Evolutionary conservation across 2,329 filamentous ascomycete species (phyloP), one percentile per base, ranked within the genome.

Genomic region (Xylariales sp.): DNA sequence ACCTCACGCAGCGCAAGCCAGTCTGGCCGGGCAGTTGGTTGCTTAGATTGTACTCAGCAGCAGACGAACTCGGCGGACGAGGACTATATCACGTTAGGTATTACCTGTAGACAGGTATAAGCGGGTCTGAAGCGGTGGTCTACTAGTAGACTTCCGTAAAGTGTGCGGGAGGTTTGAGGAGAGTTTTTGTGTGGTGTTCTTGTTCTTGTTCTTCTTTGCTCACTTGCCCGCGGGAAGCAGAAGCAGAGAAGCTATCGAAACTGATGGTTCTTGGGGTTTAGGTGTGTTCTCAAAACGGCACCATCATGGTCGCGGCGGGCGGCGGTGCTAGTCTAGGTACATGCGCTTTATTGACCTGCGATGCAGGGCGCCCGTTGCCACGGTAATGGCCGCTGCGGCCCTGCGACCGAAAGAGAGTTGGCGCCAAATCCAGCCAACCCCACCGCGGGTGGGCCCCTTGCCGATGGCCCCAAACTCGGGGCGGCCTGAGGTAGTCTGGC

Each of bases 1-100:
- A 59, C 55, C 55, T 60, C 57, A 58, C 57, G 54, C 57, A 58
- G 57, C 55, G 54, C 57, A 60, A 59, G 57, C 57, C 55, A 58
- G 56, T 49, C 55, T 53, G 53, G 57, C 57, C 56, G 57, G 57
- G 56, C 55, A 54, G 47, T 46, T 45, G 44, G 33, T 29, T 24
- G 49, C 40, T 51, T 55, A 45, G 23, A 40, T 46, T 41, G 42
- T 55, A 45, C 39, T 57, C 56, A 60, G 56, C 55, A 54, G 54
- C 50, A 47, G 43, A 29, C 45, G 47, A 59, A 59, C 55, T 53
- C 53, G 55, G 51, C 47, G 46, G 51, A 49, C 50, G 51, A 53
- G 47, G 57, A 52, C 41, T 46, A 46, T 23, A 41, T 54, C 51
- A 44, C 54, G 46, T 41, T 25, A 34, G 49, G 28, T 21, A 34